These are phyloP conservation scores for Pueraria montana DNA, from an alignment of 306 rosid species.

Conservation along the genomic window DNA sequence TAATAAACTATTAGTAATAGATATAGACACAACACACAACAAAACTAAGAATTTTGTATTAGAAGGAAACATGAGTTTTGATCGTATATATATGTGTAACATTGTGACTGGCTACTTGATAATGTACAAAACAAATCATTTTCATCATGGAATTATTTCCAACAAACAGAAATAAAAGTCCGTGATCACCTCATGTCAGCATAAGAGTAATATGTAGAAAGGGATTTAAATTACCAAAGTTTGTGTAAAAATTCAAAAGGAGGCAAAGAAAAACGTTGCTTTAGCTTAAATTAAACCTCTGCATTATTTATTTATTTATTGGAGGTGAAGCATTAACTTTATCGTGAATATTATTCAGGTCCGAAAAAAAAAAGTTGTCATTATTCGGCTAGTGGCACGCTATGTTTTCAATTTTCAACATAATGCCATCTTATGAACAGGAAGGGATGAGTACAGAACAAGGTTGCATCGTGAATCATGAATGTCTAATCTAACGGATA, in stretches of 20 bases:
- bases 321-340: not conserved
- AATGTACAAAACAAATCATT: no score
- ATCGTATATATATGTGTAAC: no score
- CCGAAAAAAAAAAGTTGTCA: not conserved
- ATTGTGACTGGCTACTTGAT: no score
- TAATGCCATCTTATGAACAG: not conserved
- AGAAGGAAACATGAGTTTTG: no score
- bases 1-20: no score
- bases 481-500: not conserved
- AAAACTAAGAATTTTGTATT: no score
- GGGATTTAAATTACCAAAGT: slow-evolving; percentile 2
- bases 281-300: not conserved
- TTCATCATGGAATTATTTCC: slow-evolving; percentile 5
- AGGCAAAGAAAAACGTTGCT: not conserved
- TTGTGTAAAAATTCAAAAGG: slow-evolving; percentile 1
- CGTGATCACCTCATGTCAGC: slow-evolving; percentile 3
- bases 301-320: not conserved
- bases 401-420: not conserved
- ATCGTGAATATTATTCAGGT: not conserved
- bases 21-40: no score
- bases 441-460: not conserved
- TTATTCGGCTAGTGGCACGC: not conserved
- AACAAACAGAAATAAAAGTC: slow-evolving; percentile 5
- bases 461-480: not conserved
- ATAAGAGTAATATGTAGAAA: not conserved